Base-by-base conservation (phyloP, 768 basidiomycete species). In the Cystofilobasidium ferigula region DNA sequence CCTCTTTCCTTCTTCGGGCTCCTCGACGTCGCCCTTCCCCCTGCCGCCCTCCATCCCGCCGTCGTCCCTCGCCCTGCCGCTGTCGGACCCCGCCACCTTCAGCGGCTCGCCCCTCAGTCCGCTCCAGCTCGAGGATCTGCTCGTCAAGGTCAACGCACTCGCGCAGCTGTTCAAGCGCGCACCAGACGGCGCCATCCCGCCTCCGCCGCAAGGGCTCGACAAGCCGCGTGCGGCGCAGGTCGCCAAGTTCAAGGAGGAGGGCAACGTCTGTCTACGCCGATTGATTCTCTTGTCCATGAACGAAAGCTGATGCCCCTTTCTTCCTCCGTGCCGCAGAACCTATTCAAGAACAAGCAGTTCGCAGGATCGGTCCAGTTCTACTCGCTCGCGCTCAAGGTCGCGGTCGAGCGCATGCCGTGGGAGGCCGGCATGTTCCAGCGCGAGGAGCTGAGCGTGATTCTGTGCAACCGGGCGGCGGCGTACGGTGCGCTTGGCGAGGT, bases 381-480 rank as follows among this genome's bases (percentile, higher is more conserved):
- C 77, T 85, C 83, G 24, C 81, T 84, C 67, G 88, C 90, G 40
- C 85, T 86, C 13, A 80, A 81, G 69, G 79, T 90, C 42, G 90
- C 91, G 0, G 77, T 84, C 0, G 85, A 87, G 69, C 83, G 94
- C 30, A 86, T 90, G 2, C 85, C 88, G 43, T 97, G 93, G 88
- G 94, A 98, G 74, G 79, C 82, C n/a, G 84, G 85, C 63, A 82
- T 82, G 36, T 73, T 89, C 69, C 83, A 88, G 78, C 83, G 89
- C 64, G 95, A 99, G 70, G 95, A 99, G 72, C 81, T 95, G 56
- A 86, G 89, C 16, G 86, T 89, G 34, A 82, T 90, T 69, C 74
- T 99, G 58, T 91, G 89, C 68, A 99, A 99, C 76, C 83, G 95
- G 60, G 89, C 89, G 20, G 89, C 92, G 0, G 86, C 95, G 10